Evolutionary conservation across 345 rosid genomes (phyloP).

Genomic region (Barbarea vulgaris): DNA sequence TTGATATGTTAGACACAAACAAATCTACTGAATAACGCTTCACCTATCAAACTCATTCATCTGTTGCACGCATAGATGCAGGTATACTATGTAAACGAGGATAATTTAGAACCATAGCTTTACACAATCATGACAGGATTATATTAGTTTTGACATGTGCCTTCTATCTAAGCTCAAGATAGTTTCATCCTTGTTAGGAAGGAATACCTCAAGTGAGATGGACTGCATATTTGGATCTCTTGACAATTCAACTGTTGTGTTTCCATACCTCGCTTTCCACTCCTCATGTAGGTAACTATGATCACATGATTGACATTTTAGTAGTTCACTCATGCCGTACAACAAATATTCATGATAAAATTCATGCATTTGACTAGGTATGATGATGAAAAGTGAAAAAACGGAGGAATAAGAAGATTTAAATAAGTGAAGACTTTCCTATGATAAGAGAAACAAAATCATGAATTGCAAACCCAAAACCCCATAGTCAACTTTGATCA

Average conservation of each 20-base stretch:
- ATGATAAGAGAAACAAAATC: constrained; percentile 7
- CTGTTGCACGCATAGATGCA: constrained; percentile 1
- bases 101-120: constrained; percentile 6
- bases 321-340: constrained; percentile 5
- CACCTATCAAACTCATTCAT: constrained; percentile 5
- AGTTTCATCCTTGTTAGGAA: constrained; percentile 21
- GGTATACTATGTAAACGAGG: not conserved
- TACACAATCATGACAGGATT: not conserved
- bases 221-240: constrained; percentile 60
- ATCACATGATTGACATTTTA: constrained; percentile 27
- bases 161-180: constrained; percentile 18
- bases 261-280: constrained; percentile 79
- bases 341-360: constrained; percentile 8
- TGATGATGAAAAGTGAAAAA: not conserved
- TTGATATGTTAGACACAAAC: constrained; percentile 12
- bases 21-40: constrained; percentile 1
- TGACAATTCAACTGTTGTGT: constrained; percentile 48
- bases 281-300: constrained; percentile 86
- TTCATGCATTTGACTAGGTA: not conserved
- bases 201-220: constrained; percentile 79
- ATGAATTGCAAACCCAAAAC: constrained; percentile 17
- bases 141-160: not conserved
- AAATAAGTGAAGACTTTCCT: not conserved
- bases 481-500: not conserved
- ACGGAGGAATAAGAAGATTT: not conserved